Base-by-base conservation (phyloP, 208 protist genomes). In the Leishmania turanica region DNA sequence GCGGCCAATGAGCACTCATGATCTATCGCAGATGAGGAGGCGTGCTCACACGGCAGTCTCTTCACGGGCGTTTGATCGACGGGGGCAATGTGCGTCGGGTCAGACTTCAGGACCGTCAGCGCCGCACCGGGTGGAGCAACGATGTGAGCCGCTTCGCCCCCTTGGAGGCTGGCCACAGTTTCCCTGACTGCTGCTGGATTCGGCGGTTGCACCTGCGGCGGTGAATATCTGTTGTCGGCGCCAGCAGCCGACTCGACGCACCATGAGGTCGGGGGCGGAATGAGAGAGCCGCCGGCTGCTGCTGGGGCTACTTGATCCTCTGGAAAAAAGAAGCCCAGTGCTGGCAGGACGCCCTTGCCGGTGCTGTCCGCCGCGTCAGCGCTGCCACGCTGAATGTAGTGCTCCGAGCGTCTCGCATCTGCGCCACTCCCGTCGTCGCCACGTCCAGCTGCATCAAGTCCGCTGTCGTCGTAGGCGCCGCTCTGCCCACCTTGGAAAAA, bases 401-500 rank as follows among this genome's bases (percentile, higher is more conserved):
- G 13, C 34, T 49, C 19, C 27, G 15, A 73, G 49, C 42, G 6
- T 8, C 62, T 37, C 3, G 62, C 17, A 24, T 80, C 60, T 3
- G 47, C 34, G 37, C 31, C 60, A 4, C 62, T 8, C 19, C 6
- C 40, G n/a, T 74, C 58, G 13, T 24, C 73, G 6, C 37, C 53
- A 34, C 31, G 11, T 40, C 54, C n/a, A 45, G 45, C 19, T 3
- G 37, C 47, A 49, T 47, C 19, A 27, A 15, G 69, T 27, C 45
- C 31, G 49, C 47, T 58, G 31, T n/a, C 45, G 21, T 34, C 1
- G 49, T 47, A 66, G 54, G 21, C 17, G 27, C 34, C 60, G 24
- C 49, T 37, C 31, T 45, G 54, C 49, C 27, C 69, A 24, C 60
- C 37, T 17, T 75, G 42, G 2, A 81, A 21, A 75, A 85, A 85